A percentile compares a stretch with the other conserved stretches of the same genome.
Evolutionary conservation across 2,329 filamentous ascomycete species (phyloP).

Genomic region (Colletotrichum tropicale): DNA sequence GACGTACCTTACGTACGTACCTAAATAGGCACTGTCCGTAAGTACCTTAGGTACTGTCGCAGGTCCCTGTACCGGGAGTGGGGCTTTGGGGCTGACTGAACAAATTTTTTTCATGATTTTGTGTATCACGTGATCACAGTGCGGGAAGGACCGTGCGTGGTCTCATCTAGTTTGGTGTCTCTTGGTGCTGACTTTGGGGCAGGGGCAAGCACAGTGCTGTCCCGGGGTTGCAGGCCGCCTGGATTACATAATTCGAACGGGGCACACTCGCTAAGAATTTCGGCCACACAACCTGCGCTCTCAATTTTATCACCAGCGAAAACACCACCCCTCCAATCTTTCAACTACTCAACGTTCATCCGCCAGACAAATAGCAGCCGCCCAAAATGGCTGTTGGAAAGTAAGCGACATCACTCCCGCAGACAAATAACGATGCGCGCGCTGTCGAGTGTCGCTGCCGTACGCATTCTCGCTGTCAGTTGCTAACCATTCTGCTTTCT

Average conservation of each 20-base stretch:
- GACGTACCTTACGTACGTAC: not conserved
- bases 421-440: not conserved
- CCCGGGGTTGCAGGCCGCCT: not conserved
- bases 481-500: slow-evolving; percentile 26
- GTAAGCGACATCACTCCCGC: slow-evolving; percentile 40
- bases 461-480: slow-evolving; percentile 8
- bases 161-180: not conserved
- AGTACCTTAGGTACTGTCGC: too few relatives aligned
- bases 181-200: not conserved
- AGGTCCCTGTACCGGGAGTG: not conserved
- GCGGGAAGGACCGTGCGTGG: not conserved
- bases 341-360: slow-evolving; percentile 47
- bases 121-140: slow-evolving; percentile 3
- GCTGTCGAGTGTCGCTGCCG: not conserved
- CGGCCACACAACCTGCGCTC: slow-evolving; percentile 26
- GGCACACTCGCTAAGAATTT: slow-evolving; percentile 28
- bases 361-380: slow-evolving; percentile 50
- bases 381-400: slow-evolving; percentile 66
- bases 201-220: not conserved
- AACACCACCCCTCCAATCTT: slow-evolving; percentile 42
- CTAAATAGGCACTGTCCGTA: too few relatives aligned
- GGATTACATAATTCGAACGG: slow-evolving; percentile 18
- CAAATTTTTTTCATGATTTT: not conserved
- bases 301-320: slow-evolving; percentile 35
- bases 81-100: not conserved